phyloP scores from a whole-genome alignment of 2,329 filamentous ascomycete genomes.

The Penicillium sp. region DNA sequence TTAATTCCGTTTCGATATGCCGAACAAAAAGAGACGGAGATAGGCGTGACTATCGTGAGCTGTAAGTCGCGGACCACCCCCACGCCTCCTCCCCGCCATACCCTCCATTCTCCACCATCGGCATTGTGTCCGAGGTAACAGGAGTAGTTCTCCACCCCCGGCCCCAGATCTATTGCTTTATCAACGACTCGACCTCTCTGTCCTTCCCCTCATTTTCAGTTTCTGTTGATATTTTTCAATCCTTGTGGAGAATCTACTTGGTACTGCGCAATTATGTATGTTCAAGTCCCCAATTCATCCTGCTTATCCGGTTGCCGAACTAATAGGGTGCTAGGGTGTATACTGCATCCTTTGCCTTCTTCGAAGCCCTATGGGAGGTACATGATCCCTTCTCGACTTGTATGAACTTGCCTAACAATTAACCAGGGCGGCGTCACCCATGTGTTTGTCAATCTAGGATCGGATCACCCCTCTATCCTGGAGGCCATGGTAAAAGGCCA shows the following conservation, averaged over 20 bases:
- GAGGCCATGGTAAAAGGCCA: conserved; percentile 76
- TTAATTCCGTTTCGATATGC: neutral
- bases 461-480: conserved; percentile 66
- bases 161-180: conserved; percentile 7
- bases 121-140: conserved; percentile 16
- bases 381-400: conserved; percentile 35
- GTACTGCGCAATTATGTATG: conserved; percentile 2
- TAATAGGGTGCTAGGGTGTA: conserved; percentile 39
- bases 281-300: neutral
- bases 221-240: neutral
- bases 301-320: neutral
- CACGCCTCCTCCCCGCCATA: conserved; percentile 10
- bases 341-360: conserved; percentile 75
- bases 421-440: conserved; percentile 47
- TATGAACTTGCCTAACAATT: conserved; percentile 1
- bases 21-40: neutral
- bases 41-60: neutral
- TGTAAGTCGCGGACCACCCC: conserved; percentile 3
- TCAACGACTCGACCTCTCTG: neutral
- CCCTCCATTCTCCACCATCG: neutral
- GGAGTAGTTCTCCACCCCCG: neutral
- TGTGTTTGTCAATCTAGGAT: conserved; percentile 53
- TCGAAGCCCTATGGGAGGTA: conserved; percentile 73
- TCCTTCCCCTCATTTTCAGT: neutral
- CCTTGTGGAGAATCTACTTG: neutral